Evolutionary conservation across 2,329 filamentous ascomycete genomes (phyloP).

Genomic region (Penicillium sp.): DNA sequence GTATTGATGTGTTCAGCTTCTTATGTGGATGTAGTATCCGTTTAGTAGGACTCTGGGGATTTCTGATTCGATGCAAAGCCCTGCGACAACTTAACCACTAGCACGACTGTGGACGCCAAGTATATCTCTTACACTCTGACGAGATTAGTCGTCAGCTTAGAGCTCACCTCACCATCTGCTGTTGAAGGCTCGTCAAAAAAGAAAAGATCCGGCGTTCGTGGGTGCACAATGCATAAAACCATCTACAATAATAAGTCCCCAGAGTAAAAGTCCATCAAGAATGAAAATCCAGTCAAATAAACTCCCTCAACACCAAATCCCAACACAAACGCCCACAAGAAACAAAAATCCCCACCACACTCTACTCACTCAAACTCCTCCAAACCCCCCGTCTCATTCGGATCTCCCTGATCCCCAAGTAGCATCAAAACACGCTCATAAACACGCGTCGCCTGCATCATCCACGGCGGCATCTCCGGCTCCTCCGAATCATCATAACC

Average conservation of each 20-base stretch:
- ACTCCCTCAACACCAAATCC: neutral
- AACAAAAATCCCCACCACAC: neutral
- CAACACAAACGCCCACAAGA: neutral
- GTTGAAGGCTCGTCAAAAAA: too few relatives aligned
- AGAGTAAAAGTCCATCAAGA: neutral
- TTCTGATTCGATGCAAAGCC: too few relatives aligned
- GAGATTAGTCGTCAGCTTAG: too few relatives aligned
- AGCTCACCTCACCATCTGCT: too few relatives aligned
- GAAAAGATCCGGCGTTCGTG: neutral
- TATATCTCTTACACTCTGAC: too few relatives aligned
- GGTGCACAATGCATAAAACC: neutral
- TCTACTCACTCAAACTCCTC: neutral
- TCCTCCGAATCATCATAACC: conserved; percentile 1
- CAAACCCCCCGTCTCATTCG: conserved; percentile 23
- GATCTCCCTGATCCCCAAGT: conserved; percentile 63
- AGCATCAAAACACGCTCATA: conserved; percentile 81
- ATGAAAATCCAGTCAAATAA: neutral
- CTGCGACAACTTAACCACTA: too few relatives aligned
- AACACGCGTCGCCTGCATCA: conserved; percentile 75
- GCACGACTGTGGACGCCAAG: too few relatives aligned
- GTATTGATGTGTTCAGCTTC: neutral
- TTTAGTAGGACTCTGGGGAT: too few relatives aligned
- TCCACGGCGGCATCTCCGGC: conserved; percentile 44
- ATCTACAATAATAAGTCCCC: neutral
- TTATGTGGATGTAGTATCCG: neutral